Evolutionary conservation across 2,329 filamentous ascomycete species (phyloP).

Genomic region (Fusarium palustre): DNA sequence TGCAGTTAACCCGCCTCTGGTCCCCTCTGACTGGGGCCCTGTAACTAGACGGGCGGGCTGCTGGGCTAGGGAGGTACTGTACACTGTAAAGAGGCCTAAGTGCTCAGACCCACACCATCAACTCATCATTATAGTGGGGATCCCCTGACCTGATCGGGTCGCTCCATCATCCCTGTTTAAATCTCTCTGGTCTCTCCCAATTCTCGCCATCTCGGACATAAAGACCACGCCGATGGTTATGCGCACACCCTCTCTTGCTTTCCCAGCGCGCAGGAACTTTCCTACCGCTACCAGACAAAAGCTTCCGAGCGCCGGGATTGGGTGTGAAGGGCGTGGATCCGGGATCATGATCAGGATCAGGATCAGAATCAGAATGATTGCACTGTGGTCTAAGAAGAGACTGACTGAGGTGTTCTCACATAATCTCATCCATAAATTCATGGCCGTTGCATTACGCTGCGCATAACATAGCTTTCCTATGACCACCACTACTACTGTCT

Average conservation of each 20-base stretch:
- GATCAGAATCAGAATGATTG: neutral
- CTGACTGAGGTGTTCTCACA: slow-evolving; percentile 40
- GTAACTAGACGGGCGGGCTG: neutral
- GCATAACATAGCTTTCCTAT: slow-evolving; percentile 35
- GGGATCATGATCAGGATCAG: slow-evolving; percentile 18
- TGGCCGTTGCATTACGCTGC: slow-evolving; percentile 35
- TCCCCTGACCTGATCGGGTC: slow-evolving; percentile 17
- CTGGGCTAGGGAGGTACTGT: neutral
- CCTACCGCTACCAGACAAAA: slow-evolving; percentile 38
- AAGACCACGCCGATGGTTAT: slow-evolving; percentile 53
- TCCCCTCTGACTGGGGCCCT: neutral
- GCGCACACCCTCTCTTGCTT: slow-evolving; percentile 22
- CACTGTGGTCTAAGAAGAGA: neutral
- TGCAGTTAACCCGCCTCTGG: slow-evolving; percentile 4
- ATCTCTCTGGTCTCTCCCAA: slow-evolving; percentile 7
- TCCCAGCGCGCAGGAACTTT: slow-evolving; percentile 34
- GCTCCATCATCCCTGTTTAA: slow-evolving; percentile 35
- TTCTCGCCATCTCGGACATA: slow-evolving; percentile 56
- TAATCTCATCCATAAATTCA: slow-evolving; percentile 41
- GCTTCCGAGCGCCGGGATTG: slow-evolving; percentile 40
- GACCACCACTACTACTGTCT: slow-evolving; percentile 7
- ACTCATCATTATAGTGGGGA: slow-evolving; percentile 23
- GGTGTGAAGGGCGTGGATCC: slow-evolving; percentile 6
- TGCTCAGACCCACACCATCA: slow-evolving; percentile 17
- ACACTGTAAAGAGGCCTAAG: neutral